Base-by-base conservation (phyloP, 352 stramenopile species). In the Phytophthora foliorum region DNA sequence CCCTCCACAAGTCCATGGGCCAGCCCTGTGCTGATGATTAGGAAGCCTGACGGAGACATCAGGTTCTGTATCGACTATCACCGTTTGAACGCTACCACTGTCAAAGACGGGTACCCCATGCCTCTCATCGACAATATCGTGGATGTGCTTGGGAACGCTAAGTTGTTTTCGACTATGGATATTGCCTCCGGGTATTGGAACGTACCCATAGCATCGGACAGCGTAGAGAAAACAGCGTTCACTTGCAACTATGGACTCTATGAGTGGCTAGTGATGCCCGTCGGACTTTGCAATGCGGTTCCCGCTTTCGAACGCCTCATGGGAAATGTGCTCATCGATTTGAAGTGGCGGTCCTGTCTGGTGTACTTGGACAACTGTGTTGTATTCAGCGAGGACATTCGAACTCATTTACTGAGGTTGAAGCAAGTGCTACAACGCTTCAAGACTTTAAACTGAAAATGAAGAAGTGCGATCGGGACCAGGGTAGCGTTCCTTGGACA, bases 51-150 rank as follows among this genome's bases (percentile, higher is more conserved):
- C n/a, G n/a, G n/a, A n/a, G n/a, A n/a, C n/a, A n/a, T n/a, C n/a
- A n/a, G n/a, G n/a, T n/a, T n/a, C 25, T 63, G 61, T 14, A 63
- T 69, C 19, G 61, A 69, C 25, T 62, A 69, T n/a, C 31, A 44
- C 2, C 25, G 19, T 7, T 17, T 69, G 17, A 69, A 69, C 17
- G 21, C 61, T 0, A n/a, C 63, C n/a, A 4, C 61, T 6, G 27
- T 62, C 4, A 57, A 62, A 11, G 61, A 63, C 25, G 58, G 61
- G 11, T 63, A 63, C 14, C 32, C 51, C 1, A 62, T 63, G 34
- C 42, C 61, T 1, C 48, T 69, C 13, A 63, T 69, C 16, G 61
- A 69, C 27, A 51, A 69, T 16, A 62, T 69, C 19, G 9, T 62
- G 16, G 52, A 63, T 4, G 61, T 63, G 2, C 36, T 50, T 11